Base-by-base conservation (phyloP, 2,329 filamentous ascomycete species). In the Ampelomyces quisqualis region DNA sequence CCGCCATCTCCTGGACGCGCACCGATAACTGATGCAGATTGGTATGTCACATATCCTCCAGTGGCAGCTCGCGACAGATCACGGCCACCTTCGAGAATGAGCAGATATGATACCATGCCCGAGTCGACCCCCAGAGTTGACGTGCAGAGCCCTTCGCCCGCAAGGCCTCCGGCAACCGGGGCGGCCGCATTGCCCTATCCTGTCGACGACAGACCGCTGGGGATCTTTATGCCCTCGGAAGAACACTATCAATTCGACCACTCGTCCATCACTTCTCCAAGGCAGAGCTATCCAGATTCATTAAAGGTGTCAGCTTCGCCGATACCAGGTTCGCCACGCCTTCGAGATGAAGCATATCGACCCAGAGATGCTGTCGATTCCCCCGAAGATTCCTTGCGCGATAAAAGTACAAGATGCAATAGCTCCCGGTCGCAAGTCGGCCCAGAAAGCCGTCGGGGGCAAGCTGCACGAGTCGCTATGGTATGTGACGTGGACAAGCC, bases 151-250 rank as follows among this genome's bases (percentile, higher is more conserved):
- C 58, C 63, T 6, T 65, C 57, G 14, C 61, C 60, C 34, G 56
- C 58, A 28, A 58, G 64, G 43, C 55, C 51, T 17, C 53, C 54
- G n/a, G n/a, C n/a, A 7, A 55, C 46, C 7, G 34, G 47, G 6
- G 47, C 34, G 11, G 55, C 51, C 15, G 45, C 60, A 13, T 53
- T 74, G 15, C 72, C 73, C n/a, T 76, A 76, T 48, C 73, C 73
- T 2, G 66, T 70, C 14, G 72, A 75, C 32, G 67, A 73, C 44
- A 60, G 60, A 22, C 52, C 49, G 8, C 42, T 45, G n/a, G 57
- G 61, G 9, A 58, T 48, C 43, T 63, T 54, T 43, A 74, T 75
- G 70, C 72, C 73, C 11, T 55, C 67, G 4, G 73, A 74, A 48
- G 59, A 67, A 29, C 57, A 68, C 9, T 69, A 69, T 31, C 71